Percentiles rank a stretch among this genome's conserved stretches.
Evolutionary conservation across 805 yeast genomes (phyloP).

Genomic region (Naumovozyma castellii): DNA sequence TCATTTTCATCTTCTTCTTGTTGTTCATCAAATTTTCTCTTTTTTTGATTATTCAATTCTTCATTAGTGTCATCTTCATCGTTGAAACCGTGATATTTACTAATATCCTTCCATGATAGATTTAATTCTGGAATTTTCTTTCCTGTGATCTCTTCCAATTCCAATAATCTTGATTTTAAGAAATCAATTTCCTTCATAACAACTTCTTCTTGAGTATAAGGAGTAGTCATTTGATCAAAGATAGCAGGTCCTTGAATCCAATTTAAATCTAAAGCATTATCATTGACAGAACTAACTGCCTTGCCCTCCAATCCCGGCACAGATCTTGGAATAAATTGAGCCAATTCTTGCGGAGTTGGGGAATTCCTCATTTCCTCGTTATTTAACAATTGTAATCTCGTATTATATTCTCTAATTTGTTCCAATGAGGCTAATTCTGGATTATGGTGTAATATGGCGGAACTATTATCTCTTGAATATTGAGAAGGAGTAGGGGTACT

Average conservation of each 20-base stretch:
- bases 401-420: conserved; percentile 12
- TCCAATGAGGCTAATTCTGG: conserved; percentile 7
- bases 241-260: conserved; percentile 4
- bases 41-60: not conserved
- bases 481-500: not conserved
- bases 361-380: conserved; percentile 8
- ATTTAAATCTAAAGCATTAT: conserved; percentile 10
- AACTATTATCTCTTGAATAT: not conserved
- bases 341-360: conserved; percentile 14
- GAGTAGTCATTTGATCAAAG: conserved; percentile 10
- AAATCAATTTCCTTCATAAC: conserved; percentile 16
- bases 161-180: conserved; percentile 10
- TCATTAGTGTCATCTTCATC: not conserved
- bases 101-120: conserved; percentile 4
- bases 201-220: conserved; percentile 15
- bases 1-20: not conserved
- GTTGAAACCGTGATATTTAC: not conserved
- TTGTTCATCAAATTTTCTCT: not conserved
- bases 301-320: conserved; percentile 17
- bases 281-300: conserved; percentile 17
- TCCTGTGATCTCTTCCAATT: conserved; percentile 20
- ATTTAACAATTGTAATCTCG: conserved; percentile 11
- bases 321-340: conserved; percentile 21
- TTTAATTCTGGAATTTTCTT: conserved; percentile 12
- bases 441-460: conserved; percentile 1